Conservation (phyloP, 2,329 filamentous ascomycete species). For the Ophiostoma sp. region DNA sequence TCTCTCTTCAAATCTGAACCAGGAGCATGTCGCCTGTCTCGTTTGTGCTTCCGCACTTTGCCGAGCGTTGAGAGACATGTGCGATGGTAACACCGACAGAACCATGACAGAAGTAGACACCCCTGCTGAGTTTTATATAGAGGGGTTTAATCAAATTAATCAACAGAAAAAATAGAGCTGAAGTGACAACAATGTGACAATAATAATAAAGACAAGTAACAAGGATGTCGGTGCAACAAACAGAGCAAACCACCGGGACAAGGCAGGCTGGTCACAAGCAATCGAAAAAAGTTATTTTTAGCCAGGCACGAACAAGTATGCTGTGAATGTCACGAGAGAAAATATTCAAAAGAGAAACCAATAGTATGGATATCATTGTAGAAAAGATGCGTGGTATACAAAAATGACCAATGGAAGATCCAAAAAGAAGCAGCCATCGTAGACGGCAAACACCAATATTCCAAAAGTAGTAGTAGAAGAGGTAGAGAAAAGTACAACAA, state of each 20-base stretch:
- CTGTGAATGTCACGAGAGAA: too few relatives aligned
- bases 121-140: too few relatives aligned
- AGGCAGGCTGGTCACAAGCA: neutral
- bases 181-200: neutral
- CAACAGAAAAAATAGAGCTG: neutral
- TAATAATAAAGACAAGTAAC: neutral
- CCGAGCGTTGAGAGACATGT: conserved; percentile 8
- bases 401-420: conserved; percentile 5
- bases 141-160: too few relatives aligned
- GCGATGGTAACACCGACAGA: neutral
- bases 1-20: neutral
- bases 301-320: neutral
- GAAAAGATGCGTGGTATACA: neutral
- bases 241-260: neutral
- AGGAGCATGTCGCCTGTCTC: neutral
- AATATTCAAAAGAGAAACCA: neutral
- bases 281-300: conserved; percentile 2
- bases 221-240: neutral
- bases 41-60: neutral
- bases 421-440: neutral
- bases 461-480: neutral
- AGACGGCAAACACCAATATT: neutral
- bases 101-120: neutral
- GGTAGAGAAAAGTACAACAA: neutral
- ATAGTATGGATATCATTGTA: conserved; percentile 1